These are phyloP conservation scores for Linnemannia schmuckeri DNA, from an alignment of 192 early-diverging fungal genomes.

Conservation along the genomic window DNA sequence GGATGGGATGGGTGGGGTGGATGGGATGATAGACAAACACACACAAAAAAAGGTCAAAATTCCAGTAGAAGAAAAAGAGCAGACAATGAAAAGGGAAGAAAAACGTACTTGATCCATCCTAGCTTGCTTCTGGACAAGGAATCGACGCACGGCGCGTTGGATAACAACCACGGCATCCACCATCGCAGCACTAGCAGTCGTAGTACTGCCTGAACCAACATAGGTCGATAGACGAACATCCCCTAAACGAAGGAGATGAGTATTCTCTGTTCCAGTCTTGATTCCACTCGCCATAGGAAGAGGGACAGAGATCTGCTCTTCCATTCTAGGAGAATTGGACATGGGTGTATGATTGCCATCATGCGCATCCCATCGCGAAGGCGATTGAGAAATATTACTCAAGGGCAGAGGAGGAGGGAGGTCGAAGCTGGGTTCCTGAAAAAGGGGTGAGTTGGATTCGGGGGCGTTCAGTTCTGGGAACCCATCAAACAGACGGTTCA, in stretches of 20 bases:
- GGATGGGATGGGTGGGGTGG: background rate
- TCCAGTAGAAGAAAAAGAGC: background rate
- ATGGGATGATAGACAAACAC: conserved; percentile 9
- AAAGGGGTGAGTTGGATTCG: background rate
- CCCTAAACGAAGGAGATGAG: background rate
- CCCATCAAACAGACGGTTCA: conserved; percentile 23
- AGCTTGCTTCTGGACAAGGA: conserved; percentile 31
- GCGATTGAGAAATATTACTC: background rate
- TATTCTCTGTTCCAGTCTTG: conserved; percentile 16
- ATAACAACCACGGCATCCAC: conserved; percentile 31
- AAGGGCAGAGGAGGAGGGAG: background rate
- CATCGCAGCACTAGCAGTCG: background rate
- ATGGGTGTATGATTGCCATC: conserved; percentile 16
- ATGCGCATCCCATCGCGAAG: conserved; percentile 32
- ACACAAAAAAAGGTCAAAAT: background rate
- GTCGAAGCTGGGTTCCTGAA: background rate
- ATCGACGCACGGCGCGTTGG: conserved; percentile 55
- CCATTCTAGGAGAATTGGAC: conserved; percentile 38
- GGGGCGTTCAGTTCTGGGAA: conserved; percentile 25
- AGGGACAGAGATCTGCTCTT: conserved; percentile 4
- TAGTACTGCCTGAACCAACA: too few relatives aligned
- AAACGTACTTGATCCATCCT: conserved; percentile 11
- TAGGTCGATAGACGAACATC: background rate
- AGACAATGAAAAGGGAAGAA: background rate
- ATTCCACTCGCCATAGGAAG: background rate